phyloP scores from a whole-genome alignment of 2,329 filamentous ascomycete genomes.

The Fusarium graminum region DNA sequence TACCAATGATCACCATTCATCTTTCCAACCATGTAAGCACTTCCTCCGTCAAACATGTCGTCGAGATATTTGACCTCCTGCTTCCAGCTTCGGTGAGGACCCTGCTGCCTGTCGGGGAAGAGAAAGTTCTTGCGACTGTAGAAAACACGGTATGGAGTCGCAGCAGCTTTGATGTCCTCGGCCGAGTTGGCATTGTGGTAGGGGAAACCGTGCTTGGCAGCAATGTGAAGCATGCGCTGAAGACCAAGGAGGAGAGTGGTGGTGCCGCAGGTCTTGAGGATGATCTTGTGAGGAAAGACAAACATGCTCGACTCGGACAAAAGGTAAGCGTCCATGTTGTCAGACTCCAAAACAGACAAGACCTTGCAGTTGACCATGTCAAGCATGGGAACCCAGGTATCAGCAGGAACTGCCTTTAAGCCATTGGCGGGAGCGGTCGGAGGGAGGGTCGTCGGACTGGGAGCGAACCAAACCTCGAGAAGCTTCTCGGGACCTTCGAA shows the following conservation, averaged over 20 bases:
- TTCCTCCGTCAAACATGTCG: constrained; percentile 89
- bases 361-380: constrained; percentile 99
- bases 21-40: constrained; percentile 99
- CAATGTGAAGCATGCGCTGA: constrained; percentile 92
- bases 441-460: constrained; percentile 80
- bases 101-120: constrained; percentile 92
- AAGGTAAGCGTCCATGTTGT: constrained; percentile 95
- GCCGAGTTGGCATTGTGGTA: constrained; percentile 76
- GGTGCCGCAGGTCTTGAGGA: constrained; percentile 97
- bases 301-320: constrained; percentile 99
- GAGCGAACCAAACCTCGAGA: constrained; percentile 97
- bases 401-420: constrained; percentile 85
- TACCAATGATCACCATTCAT: constrained; percentile 99
- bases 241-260: constrained; percentile 92
- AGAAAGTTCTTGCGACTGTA: constrained; percentile 99
- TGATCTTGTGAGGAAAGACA: constrained; percentile 99
- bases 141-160: constrained; percentile 94
- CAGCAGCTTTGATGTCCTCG: constrained; percentile 78
- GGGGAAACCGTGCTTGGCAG: constrained; percentile 88
- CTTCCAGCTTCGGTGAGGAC: constrained; percentile 97
- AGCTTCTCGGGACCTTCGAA: constrained; percentile 99
- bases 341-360: constrained; percentile 91
- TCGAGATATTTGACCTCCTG: constrained; percentile 95
- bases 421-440: constrained; percentile 78
- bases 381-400: constrained; percentile 96